Conservation (phyloP, 169 alveolate species). For the Babesia bigemina region DNA sequence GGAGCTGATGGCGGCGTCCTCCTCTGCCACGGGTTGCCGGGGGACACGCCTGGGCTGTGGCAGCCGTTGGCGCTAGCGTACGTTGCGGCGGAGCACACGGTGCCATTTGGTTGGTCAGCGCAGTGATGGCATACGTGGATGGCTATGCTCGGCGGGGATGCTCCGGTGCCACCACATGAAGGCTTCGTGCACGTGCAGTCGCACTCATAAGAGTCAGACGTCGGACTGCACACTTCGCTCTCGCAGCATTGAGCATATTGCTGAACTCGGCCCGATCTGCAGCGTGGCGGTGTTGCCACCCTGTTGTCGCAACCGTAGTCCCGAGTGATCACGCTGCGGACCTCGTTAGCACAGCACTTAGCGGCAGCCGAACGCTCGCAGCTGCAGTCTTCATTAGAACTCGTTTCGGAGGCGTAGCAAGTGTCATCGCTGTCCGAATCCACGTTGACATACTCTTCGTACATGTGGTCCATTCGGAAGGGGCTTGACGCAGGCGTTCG, state of each 20-base stretch:
- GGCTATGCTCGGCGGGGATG: not conserved
- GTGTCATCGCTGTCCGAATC: conserved; percentile 5
- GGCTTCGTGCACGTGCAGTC: no score
- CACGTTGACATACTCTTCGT: not conserved
- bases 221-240: not conserved
- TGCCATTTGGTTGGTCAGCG: conserved; percentile 1
- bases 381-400: not conserved
- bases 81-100: not conserved
- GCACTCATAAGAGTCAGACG: no score
- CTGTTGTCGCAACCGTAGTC: no score
- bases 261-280: no score
- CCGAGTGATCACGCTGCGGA: no score
- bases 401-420: not conserved
- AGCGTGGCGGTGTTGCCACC: no score
- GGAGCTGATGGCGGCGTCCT: no score
- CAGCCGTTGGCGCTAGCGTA: not conserved
- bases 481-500: no score
- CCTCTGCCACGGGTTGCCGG: no score
- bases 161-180: no score
- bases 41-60: not conserved
- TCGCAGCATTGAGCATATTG: not conserved
- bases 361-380: not conserved
- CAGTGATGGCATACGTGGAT: conserved; percentile 13
- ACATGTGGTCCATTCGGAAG: not conserved
- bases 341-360: no score